Conservation (phyloP, 805 yeast species). For the Nematodospora valgi region DNA sequence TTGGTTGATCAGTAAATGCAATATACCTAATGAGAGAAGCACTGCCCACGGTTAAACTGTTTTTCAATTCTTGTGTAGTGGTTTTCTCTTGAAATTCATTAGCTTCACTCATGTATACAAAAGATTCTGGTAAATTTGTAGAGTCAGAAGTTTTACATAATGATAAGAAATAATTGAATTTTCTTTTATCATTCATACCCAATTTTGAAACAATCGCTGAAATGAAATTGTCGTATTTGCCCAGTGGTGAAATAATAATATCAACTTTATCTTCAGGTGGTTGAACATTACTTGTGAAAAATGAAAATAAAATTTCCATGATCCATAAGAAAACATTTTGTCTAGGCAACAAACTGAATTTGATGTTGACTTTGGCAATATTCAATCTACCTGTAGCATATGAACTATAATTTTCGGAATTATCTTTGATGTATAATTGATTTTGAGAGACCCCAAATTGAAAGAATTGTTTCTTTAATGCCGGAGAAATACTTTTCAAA, state of each 20-base stretch:
- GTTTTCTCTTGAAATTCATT: conserved; percentile 73
- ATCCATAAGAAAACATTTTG: conserved; percentile 70
- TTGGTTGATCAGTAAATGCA: conserved; percentile 81
- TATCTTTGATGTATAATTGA: conserved; percentile 55
- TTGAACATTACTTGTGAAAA: conserved; percentile 50
- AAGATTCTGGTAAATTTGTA: conserved; percentile 63
- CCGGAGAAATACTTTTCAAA: conserved; percentile 47
- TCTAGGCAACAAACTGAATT: conserved; percentile 69
- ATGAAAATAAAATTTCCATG: conserved; percentile 59
- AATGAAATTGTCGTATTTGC: conserved; percentile 64
- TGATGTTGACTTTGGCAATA: conserved; percentile 59
- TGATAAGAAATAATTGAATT: conserved; percentile 74
- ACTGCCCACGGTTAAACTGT: conserved; percentile 40
- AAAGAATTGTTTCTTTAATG: conserved; percentile 64
- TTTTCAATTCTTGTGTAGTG: conserved; percentile 43
- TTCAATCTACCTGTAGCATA: conserved; percentile 90
- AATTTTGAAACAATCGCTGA: conserved; percentile 83
- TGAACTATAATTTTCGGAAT: conserved; percentile 57
- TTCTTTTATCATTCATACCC: conserved; percentile 74
- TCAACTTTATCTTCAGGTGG: conserved; percentile 60
- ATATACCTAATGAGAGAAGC: conserved; percentile 57
- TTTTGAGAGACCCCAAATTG: conserved; percentile 63
- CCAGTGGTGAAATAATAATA: conserved; percentile 56
- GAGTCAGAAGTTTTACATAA: conserved; percentile 81
- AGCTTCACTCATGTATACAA: conserved; percentile 86